These are phyloP conservation scores for Tulasnella sp. DNA, from an alignment of 768 basidiomycete species.

Conservation along the genomic window DNA sequence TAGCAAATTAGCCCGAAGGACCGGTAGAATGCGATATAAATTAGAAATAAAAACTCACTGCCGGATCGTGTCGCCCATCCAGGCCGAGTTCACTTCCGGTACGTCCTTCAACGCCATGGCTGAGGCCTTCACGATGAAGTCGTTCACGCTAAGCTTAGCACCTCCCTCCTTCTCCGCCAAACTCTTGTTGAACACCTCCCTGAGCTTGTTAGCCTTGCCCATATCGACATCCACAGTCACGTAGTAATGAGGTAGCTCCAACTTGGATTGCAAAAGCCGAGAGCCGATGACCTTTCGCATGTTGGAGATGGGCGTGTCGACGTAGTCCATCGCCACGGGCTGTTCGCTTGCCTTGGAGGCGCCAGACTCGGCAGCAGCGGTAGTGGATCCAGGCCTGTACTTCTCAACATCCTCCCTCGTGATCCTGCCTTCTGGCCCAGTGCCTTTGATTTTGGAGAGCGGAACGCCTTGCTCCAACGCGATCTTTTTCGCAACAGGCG, in stretches of 20 bases:
- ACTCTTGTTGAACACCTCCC: slow-evolving; percentile 91
- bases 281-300: slow-evolving; percentile 92
- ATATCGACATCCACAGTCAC: slow-evolving; percentile 90
- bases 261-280: slow-evolving; percentile 86
- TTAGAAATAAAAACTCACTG: slow-evolving; percentile 48
- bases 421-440: slow-evolving; percentile 90
- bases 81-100: slow-evolving; percentile 95
- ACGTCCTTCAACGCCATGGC: slow-evolving; percentile 87
- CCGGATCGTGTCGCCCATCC: slow-evolving; percentile 91
- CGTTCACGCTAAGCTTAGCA: slow-evolving; percentile 86
- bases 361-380: slow-evolving; percentile 37
- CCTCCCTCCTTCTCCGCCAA: slow-evolving; percentile 65
- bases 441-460: slow-evolving; percentile 77
- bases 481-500: slow-evolving; percentile 93
- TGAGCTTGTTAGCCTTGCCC: slow-evolving; percentile 89
- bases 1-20: slow-evolving; percentile 24
- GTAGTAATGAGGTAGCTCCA: slow-evolving; percentile 95
- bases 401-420: slow-evolving; percentile 90
- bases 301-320: slow-evolving; percentile 81
- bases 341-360: slow-evolving; percentile 31
- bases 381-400: slow-evolving; percentile 50
- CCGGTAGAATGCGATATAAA: slow-evolving; percentile 2
- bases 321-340: slow-evolving; percentile 48
- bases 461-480: slow-evolving; percentile 92
- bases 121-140: slow-evolving; percentile 94